A percentile compares a stretch with the other conserved stretches of the same genome.
phyloP scores from a whole-genome alignment of 192 early-diverging fungal genomes.

The Rhizoclosmatium globosum region DNA sequence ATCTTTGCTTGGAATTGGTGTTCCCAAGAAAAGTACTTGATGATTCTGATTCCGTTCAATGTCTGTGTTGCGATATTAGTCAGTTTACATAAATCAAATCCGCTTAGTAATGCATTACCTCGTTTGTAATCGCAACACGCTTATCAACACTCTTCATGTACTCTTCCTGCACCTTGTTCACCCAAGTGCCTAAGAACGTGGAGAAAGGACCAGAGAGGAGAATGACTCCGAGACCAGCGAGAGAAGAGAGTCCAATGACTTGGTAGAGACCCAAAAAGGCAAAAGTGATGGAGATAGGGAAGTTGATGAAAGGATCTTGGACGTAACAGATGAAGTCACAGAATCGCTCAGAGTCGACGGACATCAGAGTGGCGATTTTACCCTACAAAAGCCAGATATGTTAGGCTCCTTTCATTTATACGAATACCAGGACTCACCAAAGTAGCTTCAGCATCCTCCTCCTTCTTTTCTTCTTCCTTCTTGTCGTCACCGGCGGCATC shows the following conservation, averaged over 20 bases:
- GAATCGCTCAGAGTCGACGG: slow-evolving; percentile 51
- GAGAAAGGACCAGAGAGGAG: slow-evolving; percentile 37
- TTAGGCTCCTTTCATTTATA: background rate
- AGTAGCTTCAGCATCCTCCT: slow-evolving; percentile 42
- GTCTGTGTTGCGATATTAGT: background rate
- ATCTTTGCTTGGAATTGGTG: slow-evolving; percentile 42
- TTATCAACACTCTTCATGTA: slow-evolving; percentile 64
- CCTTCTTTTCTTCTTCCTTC: slow-evolving; percentile 27
- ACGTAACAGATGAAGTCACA: slow-evolving; percentile 42
- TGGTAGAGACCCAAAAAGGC: slow-evolving; percentile 37
- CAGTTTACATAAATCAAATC: background rate
- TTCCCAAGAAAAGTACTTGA: slow-evolving; percentile 55
- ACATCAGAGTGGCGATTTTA: slow-evolving; percentile 59
- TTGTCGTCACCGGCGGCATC: slow-evolving; percentile 12
- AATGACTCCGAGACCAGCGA: slow-evolving; percentile 46
- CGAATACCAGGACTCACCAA: slow-evolving; percentile 31
- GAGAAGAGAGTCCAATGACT: slow-evolving; percentile 42
- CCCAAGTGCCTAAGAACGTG: slow-evolving; percentile 38
- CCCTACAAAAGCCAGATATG: slow-evolving; percentile 16
- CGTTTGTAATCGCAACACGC: slow-evolving; percentile 82
- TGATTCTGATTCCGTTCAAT: slow-evolving; percentile 74
- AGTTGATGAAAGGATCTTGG: slow-evolving; percentile 33
- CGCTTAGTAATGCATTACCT: slow-evolving; percentile 56
- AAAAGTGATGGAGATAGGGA: slow-evolving; percentile 37
- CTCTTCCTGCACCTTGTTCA: slow-evolving; percentile 44